Evolutionary conservation across 805 yeast genomes (phyloP).

Genomic region (Suhomyces faveliae): DNA sequence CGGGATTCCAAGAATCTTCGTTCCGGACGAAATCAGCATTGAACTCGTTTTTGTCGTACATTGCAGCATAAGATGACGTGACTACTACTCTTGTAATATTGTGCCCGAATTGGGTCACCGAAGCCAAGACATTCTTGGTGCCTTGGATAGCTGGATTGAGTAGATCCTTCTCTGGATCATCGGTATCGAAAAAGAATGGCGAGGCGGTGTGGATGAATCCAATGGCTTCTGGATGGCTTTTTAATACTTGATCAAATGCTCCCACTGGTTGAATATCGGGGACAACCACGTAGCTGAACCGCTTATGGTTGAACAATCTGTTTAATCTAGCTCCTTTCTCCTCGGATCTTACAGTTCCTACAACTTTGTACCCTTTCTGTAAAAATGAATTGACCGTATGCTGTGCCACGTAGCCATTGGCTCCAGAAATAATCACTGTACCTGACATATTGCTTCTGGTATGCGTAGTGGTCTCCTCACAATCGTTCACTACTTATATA

Average conservation of each 20-base stretch:
- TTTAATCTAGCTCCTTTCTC: slow-evolving; percentile 21
- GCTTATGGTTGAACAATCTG: slow-evolving; percentile 12
- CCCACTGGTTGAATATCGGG: slow-evolving; percentile 28
- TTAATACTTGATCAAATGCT: slow-evolving; percentile 50
- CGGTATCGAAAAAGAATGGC: slow-evolving; percentile 45
- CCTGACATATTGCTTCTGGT: neutral
- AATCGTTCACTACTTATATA: neutral
- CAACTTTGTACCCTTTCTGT: slow-evolving; percentile 41
- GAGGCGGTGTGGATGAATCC: slow-evolving; percentile 51
- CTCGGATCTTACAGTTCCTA: slow-evolving; percentile 48
- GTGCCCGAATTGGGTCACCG: slow-evolving; percentile 44
- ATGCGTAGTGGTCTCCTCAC: neutral
- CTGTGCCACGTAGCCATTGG: slow-evolving; percentile 53
- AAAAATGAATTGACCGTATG: slow-evolving; percentile 45
- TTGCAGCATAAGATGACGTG: slow-evolving; percentile 55
- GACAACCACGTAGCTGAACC: slow-evolving; percentile 30
- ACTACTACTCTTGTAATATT: slow-evolving; percentile 49
- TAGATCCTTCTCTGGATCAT: slow-evolving; percentile 47
- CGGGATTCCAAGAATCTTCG: slow-evolving; percentile 11
- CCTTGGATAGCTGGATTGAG: slow-evolving; percentile 60
- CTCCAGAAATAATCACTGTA: slow-evolving; percentile 47
- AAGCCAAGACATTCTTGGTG: slow-evolving; percentile 46
- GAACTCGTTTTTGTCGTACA: slow-evolving; percentile 25
- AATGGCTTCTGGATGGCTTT: slow-evolving; percentile 39
- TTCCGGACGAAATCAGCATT: slow-evolving; percentile 6